A percentile compares a stretch with the other conserved stretches of the same genome.
These are phyloP conservation scores for Cladorrhinum sp. DNA, from an alignment of 2,329 filamentous ascomycete genomes.

Conservation along the genomic window DNA sequence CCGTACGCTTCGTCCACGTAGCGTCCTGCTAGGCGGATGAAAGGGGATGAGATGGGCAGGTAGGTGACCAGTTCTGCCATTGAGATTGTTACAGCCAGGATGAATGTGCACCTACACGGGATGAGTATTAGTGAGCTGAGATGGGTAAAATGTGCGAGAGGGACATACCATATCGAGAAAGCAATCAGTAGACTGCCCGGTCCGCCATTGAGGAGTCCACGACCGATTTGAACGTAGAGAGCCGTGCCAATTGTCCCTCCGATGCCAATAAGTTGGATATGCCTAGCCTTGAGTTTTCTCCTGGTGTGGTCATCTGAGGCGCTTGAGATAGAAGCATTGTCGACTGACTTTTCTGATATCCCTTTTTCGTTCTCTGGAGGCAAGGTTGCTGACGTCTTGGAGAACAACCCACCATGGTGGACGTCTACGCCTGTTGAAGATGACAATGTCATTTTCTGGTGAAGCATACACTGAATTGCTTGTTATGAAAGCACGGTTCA, in stretches of 20 bases:
- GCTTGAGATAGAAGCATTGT: constrained; percentile 16
- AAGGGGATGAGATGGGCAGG: constrained; percentile 72
- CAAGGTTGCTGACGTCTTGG: background rate
- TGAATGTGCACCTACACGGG: constrained; percentile 48
- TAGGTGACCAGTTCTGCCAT: constrained; percentile 77
- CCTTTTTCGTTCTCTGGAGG: constrained; percentile 17
- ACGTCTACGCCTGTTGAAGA: constrained; percentile 14
- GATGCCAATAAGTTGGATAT: constrained; percentile 59
- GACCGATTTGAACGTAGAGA: constrained; percentile 59
- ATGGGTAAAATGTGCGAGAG: background rate
- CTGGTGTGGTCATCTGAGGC: constrained; percentile 43
- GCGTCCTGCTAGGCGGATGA: constrained; percentile 72
- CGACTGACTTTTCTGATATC: constrained; percentile 5
- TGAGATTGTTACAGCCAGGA: constrained; percentile 57
- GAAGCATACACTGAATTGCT: background rate
- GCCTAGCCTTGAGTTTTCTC: constrained; percentile 52
- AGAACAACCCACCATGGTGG: background rate
- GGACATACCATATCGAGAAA: constrained; percentile 52
- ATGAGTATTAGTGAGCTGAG: background rate
- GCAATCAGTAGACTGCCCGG: constrained; percentile 58
- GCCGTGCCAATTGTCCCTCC: constrained; percentile 64
- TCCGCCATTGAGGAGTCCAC: constrained; percentile 56
- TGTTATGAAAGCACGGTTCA: constrained; percentile 3
- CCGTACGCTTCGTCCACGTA: constrained; percentile 75
- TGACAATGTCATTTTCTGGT: background rate